phyloP scores from a whole-genome alignment of 2,329 filamentous ascomycete species.

The Capronia coronata region DNA sequence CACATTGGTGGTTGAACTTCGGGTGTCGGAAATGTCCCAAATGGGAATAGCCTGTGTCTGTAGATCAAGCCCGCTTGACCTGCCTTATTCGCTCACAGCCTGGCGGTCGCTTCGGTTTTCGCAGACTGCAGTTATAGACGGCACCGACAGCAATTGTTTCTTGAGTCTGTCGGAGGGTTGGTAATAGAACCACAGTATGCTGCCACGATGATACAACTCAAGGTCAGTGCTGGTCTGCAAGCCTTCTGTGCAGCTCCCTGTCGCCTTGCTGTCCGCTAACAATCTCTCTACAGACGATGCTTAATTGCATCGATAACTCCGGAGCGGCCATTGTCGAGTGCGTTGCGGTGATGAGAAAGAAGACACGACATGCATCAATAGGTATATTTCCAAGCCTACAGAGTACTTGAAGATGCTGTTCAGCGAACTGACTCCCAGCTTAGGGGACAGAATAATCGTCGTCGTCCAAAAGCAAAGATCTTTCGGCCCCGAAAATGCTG shows the following conservation, averaged over 20 bases:
- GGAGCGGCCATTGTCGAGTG: conserved; percentile 96
- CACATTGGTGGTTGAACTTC: too few species aligned
- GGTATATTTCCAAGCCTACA: conserved; percentile 51
- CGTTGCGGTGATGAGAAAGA: conserved; percentile 84
- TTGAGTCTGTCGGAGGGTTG: background rate
- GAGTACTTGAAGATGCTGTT: background rate
- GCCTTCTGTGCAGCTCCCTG: background rate
- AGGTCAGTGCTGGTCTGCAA: conserved; percentile 44
- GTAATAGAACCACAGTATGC: conserved; percentile 29
- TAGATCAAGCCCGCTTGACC: background rate
- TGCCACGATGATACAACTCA: conserved; percentile 82
- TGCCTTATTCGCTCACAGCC: background rate
- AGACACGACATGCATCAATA: conserved; percentile 71
- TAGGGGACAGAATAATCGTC: conserved; percentile 93
- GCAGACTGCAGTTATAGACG: background rate
- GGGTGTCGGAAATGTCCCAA: too few species aligned
- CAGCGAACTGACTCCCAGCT: background rate
- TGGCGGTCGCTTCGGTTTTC: background rate
- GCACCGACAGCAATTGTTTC: background rate
- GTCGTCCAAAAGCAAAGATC: conserved; percentile 94
- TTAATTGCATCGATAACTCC: conserved; percentile 99
- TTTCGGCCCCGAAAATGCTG: conserved; percentile 56
- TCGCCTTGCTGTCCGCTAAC: background rate
- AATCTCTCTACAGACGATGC: conserved; percentile 65
- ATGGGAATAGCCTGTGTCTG: too few species aligned